These are phyloP conservation scores for Leccinum griseonigrum DNA, from an alignment of 1,284 basidiomycete genomes.

Conservation along the genomic window DNA sequence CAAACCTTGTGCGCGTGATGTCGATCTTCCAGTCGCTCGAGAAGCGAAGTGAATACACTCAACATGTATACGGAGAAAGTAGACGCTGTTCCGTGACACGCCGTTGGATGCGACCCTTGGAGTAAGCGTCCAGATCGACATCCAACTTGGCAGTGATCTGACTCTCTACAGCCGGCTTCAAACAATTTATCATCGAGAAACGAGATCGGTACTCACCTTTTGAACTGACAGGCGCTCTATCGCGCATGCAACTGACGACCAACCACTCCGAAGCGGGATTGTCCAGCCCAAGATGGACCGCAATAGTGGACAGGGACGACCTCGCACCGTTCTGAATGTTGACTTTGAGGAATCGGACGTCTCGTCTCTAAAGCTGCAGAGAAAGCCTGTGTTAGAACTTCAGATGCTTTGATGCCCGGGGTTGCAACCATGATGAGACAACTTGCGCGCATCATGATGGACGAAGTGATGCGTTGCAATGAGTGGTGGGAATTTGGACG, in stretches of 20 bases:
- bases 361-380: conserved; percentile 51
- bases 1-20: too few relatives aligned
- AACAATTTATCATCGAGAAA: background rate
- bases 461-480: conserved; percentile 37
- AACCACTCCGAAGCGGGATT: conserved; percentile 64
- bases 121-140: too few relatives aligned
- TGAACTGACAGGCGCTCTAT: conserved; percentile 68
- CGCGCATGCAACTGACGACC: conserved; percentile 73
- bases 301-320: background rate
- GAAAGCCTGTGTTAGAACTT: conserved; percentile 52
- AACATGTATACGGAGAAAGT: too few relatives aligned
- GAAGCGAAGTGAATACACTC: too few relatives aligned
- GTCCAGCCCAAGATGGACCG: conserved; percentile 43
- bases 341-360: conserved; percentile 69
- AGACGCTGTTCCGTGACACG: too few relatives aligned
- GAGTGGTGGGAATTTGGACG: conserved; percentile 40
- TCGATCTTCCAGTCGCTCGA: too few relatives aligned
- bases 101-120: too few relatives aligned
- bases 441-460: too few relatives aligned
- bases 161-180: too few relatives aligned
- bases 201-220: conserved; percentile 49
- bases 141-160: too few relatives aligned
- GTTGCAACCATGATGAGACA: conserved; percentile 57
- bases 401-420: conserved; percentile 61
- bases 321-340: conserved; percentile 66